phyloP scores from a whole-genome alignment of 2,329 filamentous ascomycete genomes.

The Penicillium sp. region DNA sequence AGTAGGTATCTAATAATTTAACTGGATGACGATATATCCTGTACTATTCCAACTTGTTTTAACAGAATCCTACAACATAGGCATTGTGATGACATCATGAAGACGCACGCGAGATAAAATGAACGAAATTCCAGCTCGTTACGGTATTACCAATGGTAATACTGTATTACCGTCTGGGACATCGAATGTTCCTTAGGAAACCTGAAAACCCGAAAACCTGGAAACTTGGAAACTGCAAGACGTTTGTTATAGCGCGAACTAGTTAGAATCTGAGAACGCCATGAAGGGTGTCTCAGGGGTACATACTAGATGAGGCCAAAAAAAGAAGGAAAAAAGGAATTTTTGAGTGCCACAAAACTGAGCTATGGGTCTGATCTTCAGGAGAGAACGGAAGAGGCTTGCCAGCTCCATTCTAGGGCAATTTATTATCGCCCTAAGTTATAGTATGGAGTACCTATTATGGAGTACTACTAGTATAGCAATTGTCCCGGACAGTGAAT shows the following conservation, averaged over 20 bases:
- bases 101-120: conserved; percentile 5
- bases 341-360: background rate
- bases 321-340: background rate
- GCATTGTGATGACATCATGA: conserved; percentile 24
- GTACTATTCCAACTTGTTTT: background rate
- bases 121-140: background rate
- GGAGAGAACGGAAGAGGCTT: conserved; percentile 24
- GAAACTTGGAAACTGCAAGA: background rate
- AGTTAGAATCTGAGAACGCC: conserved; percentile 5
- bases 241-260: background rate
- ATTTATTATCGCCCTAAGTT: conserved; percentile 1
- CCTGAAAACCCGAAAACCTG: no score
- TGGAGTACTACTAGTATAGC: background rate
- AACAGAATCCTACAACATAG: background rate
- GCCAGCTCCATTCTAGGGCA: conserved; percentile 15
- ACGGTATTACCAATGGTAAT: conserved; percentile 1
- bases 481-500: background rate
- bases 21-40: background rate
- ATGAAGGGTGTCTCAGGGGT: conserved; percentile 5
- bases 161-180: background rate
- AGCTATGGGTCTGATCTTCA: conserved; percentile 25
- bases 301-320: background rate
- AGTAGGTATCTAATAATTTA: background rate
- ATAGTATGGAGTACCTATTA: background rate
- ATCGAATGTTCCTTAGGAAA: background rate